Conservation (phyloP, 805 yeast species). For the Hanseniaspora mollemarum region DNA sequence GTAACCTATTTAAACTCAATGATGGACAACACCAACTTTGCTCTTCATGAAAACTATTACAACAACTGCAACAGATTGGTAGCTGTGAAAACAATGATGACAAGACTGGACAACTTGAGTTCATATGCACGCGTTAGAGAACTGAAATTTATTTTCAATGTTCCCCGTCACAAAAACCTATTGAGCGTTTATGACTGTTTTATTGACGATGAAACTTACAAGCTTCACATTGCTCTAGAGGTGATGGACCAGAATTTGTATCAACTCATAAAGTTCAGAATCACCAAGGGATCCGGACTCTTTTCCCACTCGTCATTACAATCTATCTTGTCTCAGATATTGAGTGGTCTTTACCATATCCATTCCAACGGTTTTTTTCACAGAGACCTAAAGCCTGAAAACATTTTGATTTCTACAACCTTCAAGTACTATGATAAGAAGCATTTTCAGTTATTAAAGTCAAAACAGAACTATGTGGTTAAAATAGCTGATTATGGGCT, state of each 20-base stretch:
- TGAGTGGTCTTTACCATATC: constrained; percentile 71
- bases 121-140: constrained; percentile 55
- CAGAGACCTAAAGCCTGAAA: constrained; percentile 90
- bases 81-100: constrained; percentile 74
- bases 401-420: constrained; percentile 59
- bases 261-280: constrained; percentile 58
- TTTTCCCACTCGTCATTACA: constrained; percentile 51
- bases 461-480: constrained; percentile 41
- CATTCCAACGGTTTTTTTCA: constrained; percentile 55
- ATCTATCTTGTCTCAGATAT: constrained; percentile 58
- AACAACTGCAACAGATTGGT: constrained; percentile 37
- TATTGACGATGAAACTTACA: constrained; percentile 47
- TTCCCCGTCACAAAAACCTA: constrained; percentile 60
- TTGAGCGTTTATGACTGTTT: constrained; percentile 71
- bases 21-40: constrained; percentile 31
- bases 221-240: constrained; percentile 79
- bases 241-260: constrained; percentile 71
- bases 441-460: constrained; percentile 22
- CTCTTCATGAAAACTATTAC: constrained; percentile 26
- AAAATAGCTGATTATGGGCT: constrained; percentile 75
- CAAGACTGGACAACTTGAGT: constrained; percentile 39
- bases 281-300: constrained; percentile 4
- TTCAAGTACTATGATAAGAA: constrained; percentile 39
- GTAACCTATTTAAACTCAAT: constrained; percentile 32
- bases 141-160: constrained; percentile 50